phyloP scores from a whole-genome alignment of 495 filamentous ascomycete genomes.

The Talaromyces borbonicus region DNA sequence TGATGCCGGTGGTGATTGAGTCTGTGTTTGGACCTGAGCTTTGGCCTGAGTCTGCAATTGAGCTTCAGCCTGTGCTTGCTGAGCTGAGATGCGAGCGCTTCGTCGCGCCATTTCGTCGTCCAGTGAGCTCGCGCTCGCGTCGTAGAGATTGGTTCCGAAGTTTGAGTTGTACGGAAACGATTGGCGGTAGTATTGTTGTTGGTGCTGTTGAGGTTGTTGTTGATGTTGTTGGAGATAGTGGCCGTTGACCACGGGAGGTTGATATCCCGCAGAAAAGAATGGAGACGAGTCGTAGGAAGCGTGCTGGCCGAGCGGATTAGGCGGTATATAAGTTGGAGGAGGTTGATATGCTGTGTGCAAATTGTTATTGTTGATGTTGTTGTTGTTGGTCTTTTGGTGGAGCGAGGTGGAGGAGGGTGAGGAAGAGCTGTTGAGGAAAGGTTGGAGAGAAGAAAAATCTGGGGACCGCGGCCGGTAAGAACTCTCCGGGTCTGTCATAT shows the following conservation, averaged over 20 bases:
- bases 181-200: slow-evolving; percentile 5
- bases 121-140: slow-evolving; percentile 19
- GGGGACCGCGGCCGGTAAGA: slow-evolving; percentile 36
- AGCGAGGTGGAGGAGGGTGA: no score
- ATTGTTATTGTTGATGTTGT: slow-evolving; percentile 10
- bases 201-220: slow-evolving; percentile 14
- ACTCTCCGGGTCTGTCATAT: slow-evolving; percentile 35
- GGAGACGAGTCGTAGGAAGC: slow-evolving; percentile 35
- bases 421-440: slow-evolving; percentile 26
- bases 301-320: slow-evolving; percentile 27
- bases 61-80: slow-evolving; percentile 8
- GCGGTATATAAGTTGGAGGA: slow-evolving; percentile 20
- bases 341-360: slow-evolving; percentile 35
- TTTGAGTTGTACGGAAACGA: slow-evolving; percentile 10
- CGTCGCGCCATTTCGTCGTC: slow-evolving; percentile 36
- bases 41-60: background rate
- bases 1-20: background rate
- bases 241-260: slow-evolving; percentile 15
- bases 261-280: slow-evolving; percentile 28
- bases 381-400: slow-evolving; percentile 12
- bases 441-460: slow-evolving; percentile 38
- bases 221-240: slow-evolving; percentile 26
- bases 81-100: slow-evolving; percentile 26
- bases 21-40: background rate
- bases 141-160: slow-evolving; percentile 11